Evolutionary conservation across 306 rosid genomes (phyloP), one percentile per base, ranked within the genome.

Genomic region (Bauhinia variegata): DNA sequence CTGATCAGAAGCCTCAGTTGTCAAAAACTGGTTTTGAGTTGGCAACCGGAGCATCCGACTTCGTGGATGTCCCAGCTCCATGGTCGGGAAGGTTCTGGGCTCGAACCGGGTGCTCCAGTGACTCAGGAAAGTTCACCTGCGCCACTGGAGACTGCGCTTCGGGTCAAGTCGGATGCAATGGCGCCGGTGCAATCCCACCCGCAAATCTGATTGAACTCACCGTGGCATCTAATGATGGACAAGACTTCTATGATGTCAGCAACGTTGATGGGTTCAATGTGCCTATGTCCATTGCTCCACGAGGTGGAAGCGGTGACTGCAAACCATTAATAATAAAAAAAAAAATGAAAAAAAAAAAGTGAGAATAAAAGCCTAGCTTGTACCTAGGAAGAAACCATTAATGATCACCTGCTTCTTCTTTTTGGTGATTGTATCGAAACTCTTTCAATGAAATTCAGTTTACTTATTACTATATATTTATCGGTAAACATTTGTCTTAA

Each of bases 41-140:
- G 16, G 32, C 1, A 2, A 0, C 46, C 0, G 77, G 86, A n/a
- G 80, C 79, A 2, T 42, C 75, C 4, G 28, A 2, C 19, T 5
- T 83, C 0, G 5, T 83, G 0, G 32, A 59, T 36, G 66, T 72
- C 11, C 85, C 84, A 0, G 52, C 80, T 4, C 83, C 85, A 14
- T 89, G 93, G 92, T 79, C 86, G 0, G 96, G 96, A 10, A 51
- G 86, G 5, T 79, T 89, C 23, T 89, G 90, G 88, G 91, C 64
- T 0, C 75, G 91, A 5, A 74, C 93, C 0, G 69, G 47, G 0
- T 89, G 96, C 75, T 36, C 82, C 42, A 65, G 31, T 12, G 76
- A 38, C 41, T 41, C 47, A 5, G 89, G 89, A 0, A 61, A 1
- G 10, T 86, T 89, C 67, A 54, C 46, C 0, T 89, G 96, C 7